phyloP scores from a whole-genome alignment of 139 green algal genomes.

The Chlorella sp. region DNA sequence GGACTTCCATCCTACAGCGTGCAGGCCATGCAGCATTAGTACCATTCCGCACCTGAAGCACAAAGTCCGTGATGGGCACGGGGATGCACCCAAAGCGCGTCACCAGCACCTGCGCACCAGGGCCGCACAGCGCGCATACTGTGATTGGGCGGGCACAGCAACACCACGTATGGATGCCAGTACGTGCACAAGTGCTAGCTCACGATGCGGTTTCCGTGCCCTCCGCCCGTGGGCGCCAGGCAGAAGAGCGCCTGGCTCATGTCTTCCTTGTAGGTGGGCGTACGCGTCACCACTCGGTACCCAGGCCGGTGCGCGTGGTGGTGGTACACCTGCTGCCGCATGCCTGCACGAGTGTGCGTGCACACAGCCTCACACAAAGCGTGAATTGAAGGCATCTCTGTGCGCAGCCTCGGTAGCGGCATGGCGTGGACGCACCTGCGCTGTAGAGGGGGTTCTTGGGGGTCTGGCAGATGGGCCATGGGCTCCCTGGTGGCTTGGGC shows the following conservation, averaged over 20 bases:
- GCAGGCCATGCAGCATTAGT: neutral
- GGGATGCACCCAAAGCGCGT: conserved; percentile 35
- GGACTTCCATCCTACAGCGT: no score
- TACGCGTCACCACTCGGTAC: conserved; percentile 25
- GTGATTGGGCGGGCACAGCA: neutral
- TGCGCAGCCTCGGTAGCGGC: no score
- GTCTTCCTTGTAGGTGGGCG: conserved; percentile 19
- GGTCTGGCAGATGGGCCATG: conserved; percentile 34
- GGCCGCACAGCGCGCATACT: neutral
- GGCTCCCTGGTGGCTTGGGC: neutral
- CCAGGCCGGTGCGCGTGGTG: conserved; percentile 21
- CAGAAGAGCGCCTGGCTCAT: conserved; percentile 29
- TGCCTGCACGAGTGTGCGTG: conserved; percentile 2
- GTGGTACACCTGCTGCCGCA: conserved; percentile 31
- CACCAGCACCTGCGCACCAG: conserved; percentile 26
- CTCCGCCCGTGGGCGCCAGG: conserved; percentile 33
- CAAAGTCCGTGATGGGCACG: conserved; percentile 28
- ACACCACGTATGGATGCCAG: neutral
- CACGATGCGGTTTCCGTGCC: conserved; percentile 22
- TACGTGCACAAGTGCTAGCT: neutral
- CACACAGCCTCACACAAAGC: neutral
- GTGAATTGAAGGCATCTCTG: neutral
- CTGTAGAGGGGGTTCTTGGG: conserved; percentile 34
- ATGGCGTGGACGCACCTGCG: conserved; percentile 15
- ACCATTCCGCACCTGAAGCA: conserved; percentile 4